Evolutionary conservation across 306 rosid genomes (phyloP), one percentile per base, ranked within the genome.

Genomic region (Cucurbita pepo): DNA sequence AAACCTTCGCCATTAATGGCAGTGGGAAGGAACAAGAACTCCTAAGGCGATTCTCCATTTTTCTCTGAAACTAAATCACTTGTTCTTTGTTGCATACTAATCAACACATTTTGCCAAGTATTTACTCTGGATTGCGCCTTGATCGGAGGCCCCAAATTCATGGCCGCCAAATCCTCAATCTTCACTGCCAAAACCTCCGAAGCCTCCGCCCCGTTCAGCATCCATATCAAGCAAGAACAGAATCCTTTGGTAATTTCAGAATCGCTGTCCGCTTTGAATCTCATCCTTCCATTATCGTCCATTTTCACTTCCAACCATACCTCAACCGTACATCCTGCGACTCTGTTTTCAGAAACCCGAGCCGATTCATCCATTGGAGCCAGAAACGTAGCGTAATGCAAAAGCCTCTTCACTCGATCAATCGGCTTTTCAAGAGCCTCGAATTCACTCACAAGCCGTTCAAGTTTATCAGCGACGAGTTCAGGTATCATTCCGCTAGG

Each of bases 221-320:
- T 15, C 91, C 86, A 87, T 7, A 89, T 84, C 79, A 91, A 47
- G 43, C 96, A 89, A 79, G 88, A 89, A 52, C 96, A 91, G 58
- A 87, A 91, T 3, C 93, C 97, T 43, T 86, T 89, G 19, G 91
- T 82, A 4, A 91, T 89, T 85, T 91, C 97, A 48, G 97, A 91
- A 63, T 91, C 97, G 69, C 91, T 91, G 43, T 87, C 96, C 0
- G 93, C 97, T 14, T 63, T 30, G 62, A 91, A 91, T 51, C 93
- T 77, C 86, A 91, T 81, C 57, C 82, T 75, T 59, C 90, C 83
- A 1, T 9, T 1, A 38, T 75, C 51, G 72, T 89, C 90, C 81
- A 87, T 53, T 76, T 79, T 82, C 1, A 88, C 86, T 14, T 82
- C 89, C 59, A 91, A 10, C 97, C 97, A 91, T 30, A 91, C 91